Evolutionary conservation across 352 stramenopile species (phyloP).

Genomic region (Phytophthora kernoviae): DNA sequence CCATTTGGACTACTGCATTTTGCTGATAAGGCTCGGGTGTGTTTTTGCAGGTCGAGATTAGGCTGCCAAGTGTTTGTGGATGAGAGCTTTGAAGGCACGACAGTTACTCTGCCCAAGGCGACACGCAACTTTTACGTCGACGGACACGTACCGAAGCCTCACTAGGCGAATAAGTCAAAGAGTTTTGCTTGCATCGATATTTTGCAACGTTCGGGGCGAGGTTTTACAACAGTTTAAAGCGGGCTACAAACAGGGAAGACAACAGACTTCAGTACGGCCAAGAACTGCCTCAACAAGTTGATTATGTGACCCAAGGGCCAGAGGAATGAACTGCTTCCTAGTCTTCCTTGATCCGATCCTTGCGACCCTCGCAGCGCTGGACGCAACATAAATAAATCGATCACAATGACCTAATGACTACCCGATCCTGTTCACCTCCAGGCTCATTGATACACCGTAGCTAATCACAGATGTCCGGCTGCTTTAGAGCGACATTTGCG

Average conservation of each 20-base stretch:
- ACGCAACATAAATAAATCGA: slow-evolving; percentile 45
- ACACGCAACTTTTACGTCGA: slow-evolving; percentile 99
- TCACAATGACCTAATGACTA: slow-evolving; percentile 21
- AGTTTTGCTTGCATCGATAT: background rate
- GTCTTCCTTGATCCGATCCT: slow-evolving; percentile 2
- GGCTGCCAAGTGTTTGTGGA: slow-evolving; percentile 92
- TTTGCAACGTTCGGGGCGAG: no score
- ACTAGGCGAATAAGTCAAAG: slow-evolving; percentile 57
- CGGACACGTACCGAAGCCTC: slow-evolving; percentile 96
- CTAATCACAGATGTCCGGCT: slow-evolving; percentile 10
- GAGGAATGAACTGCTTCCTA: slow-evolving; percentile 5
- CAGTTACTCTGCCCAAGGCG: slow-evolving; percentile 93
- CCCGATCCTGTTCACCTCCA: slow-evolving; percentile 8
- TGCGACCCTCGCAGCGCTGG: slow-evolving; percentile 6
- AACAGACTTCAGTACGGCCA: slow-evolving; percentile 8
- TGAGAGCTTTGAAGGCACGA: slow-evolving; percentile 90
- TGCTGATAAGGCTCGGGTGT: background rate
- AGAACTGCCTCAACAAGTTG: slow-evolving; percentile 22
- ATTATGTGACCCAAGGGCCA: slow-evolving; percentile 35
- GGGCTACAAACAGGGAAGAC: slow-evolving; percentile 3
- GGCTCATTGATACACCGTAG: slow-evolving; percentile 1
- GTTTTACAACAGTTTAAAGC: no score
- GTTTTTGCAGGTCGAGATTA: slow-evolving; percentile 75
- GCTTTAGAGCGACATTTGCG: background rate
- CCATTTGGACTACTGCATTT: background rate